Percentiles rank a stretch among this genome's conserved stretches.
These are phyloP conservation scores for Amanita fuliginea DNA, from an alignment of 768 basidiomycete species.

Conservation along the genomic window DNA sequence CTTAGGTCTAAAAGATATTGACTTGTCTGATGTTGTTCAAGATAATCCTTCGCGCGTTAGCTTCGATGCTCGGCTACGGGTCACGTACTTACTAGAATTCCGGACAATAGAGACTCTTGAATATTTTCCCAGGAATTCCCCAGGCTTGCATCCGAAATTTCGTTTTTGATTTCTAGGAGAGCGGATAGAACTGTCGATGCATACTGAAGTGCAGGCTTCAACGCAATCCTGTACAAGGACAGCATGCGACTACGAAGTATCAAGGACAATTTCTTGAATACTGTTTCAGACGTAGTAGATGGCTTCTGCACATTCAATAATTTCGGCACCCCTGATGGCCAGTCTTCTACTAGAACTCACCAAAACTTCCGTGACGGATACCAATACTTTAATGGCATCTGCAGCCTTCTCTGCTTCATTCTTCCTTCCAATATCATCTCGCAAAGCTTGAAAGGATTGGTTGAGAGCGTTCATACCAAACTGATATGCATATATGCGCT, in stretches of 20 bases:
- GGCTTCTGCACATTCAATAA: slow-evolving; percentile 21
- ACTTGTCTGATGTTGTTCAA: slow-evolving; percentile 21
- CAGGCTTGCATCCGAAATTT: slow-evolving; percentile 11
- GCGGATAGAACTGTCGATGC: slow-evolving; percentile 27
- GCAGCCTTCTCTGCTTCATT: not conserved
- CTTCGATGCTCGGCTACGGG: slow-evolving; percentile 13
- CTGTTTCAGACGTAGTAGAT: slow-evolving; percentile 23
- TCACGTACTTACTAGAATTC: slow-evolving; percentile 29
- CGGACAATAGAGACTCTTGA: slow-evolving; percentile 38
- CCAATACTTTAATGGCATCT: not conserved
- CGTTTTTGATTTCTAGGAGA: slow-evolving; percentile 28
- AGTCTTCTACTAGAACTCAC: not conserved
- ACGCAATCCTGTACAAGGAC: slow-evolving; percentile 31
- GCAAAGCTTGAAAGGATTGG: not conserved
- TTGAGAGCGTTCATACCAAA: not conserved
- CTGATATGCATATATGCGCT: not conserved
- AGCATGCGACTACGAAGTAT: slow-evolving; percentile 31
- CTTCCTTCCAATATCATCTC: not conserved
- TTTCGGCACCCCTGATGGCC: not conserved
- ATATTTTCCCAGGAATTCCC: slow-evolving; percentile 32
- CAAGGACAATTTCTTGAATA: slow-evolving; percentile 24
- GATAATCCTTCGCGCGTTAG: slow-evolving; percentile 17
- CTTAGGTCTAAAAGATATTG: not conserved
- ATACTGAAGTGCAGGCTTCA: slow-evolving; percentile 27
- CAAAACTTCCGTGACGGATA: not conserved